Base-by-base conservation (phyloP, 1,284 basidiomycete species). In the Afroboletus lepidellus region DNA sequence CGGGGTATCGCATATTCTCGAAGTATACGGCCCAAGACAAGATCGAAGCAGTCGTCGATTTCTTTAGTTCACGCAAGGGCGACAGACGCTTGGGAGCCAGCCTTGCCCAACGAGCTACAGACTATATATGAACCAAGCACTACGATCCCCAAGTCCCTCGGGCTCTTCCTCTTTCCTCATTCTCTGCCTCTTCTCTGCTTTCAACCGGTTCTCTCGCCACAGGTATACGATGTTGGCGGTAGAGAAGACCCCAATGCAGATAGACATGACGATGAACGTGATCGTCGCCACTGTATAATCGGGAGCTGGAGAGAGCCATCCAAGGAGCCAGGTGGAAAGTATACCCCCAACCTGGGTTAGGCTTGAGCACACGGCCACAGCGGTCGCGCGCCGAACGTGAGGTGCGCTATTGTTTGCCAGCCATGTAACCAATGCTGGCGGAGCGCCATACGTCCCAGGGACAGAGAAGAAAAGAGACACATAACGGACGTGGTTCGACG, bases 401-500 rank as follows among this genome's bases (percentile, higher is more conserved):
- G 33, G 33, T 18, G 33, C n/a, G n/a, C n/a, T 34, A 8, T 34
- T 34, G 33, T 34, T 34, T 8, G 33, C 33, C 15, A 34, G 3
- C 33, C 33, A 34, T n/a, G 33, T 18, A 1, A 18, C 9, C 16
- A 18, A 7, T 8, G 33, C 7, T 3, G 33, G n/a, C 33, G 15
- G 3, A 16, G 33, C 1, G 16, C 6, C 8, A 18, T n/a, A 34
- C 33, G 33, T n/a, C 3, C 33, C 33, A 16, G 33, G 5, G 33
- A 34, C 6, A 5, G 32, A 7, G n/a, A 34, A 18, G 33, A 34
- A 34, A 34, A 34, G 16, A 6, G 33, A 34, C 2, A 5, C n/a
- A 16, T 34, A 34, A 5, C 33, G 33, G n/a, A 34, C 9, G 33
- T 18, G 16, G 8, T 65, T 53, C 21, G 65, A 70, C 24, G 38